Evolutionary conservation across 2,329 filamentous ascomycete genomes (phyloP), one percentile per base, ranked within the genome.

Genomic region (Arthrocladium fulminans): DNA sequence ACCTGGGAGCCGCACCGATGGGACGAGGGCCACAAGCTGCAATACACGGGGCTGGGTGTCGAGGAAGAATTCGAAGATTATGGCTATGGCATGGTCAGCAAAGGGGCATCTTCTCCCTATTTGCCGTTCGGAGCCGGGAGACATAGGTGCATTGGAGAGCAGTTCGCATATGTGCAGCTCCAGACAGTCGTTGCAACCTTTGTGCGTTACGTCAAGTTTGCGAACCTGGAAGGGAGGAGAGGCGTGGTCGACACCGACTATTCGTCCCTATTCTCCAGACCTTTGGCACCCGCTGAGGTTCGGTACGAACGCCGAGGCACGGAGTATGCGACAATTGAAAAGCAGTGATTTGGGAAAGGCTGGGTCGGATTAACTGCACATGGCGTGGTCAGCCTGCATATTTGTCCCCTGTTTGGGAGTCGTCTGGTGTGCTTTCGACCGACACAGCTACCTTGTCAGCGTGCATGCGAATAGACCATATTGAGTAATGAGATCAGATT

Each of bases 81-180:
- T 65, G 90, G 90, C 27, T 96, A 94, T 67, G 90, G 90, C 53
- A 73, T 94, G 44, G 85, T 96, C 57, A 89, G 81, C 75, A 95
- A 96, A 74, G 90, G 90, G 48, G 83, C 87, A 12, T 80, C 80
- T 51, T 94, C 86, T 45, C 89, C 90, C 0, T 97, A 96, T 66
- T 79, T 97, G 41, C 90, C 90, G 1, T 97, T 97, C 63, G 90
- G 90, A 50, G 90, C 89, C 24, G 90, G 90, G 35, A 77, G 90
- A 57, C 90, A 97, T 69, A 77, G 90, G 57, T 97, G 90, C 69
- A 96, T 97, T 62, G 90, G 90, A 56, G 90, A 97, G 74, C 88
- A 95, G 62, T 97, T 96, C 66, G 90, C 90, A 58, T 94, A 94
- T 64, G 76, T 94, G 50, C 90, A 97, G 70, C 74, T 97, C 54